Base-by-base conservation (phyloP, 345 rosid genomes). In the Melaleuca alternifolia region DNA sequence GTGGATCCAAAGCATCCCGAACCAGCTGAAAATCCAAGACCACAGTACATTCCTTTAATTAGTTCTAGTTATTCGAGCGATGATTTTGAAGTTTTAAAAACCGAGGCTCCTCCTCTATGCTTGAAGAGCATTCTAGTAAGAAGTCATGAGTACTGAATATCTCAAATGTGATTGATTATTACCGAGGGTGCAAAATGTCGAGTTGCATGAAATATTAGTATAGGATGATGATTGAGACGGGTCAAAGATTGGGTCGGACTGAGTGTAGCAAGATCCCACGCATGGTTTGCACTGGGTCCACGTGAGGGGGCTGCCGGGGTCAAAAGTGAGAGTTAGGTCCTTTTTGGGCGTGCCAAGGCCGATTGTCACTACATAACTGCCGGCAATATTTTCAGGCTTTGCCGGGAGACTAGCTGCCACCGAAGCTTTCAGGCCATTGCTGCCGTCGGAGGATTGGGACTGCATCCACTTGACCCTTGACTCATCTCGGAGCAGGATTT, bases 271-370 rank as follows among this genome's bases (percentile, higher is more conserved):
- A 6, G 24, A 6, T 14, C 10, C 26, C 4, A 23, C 24, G 10
- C 91, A 88, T 2, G 92, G 91, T 51, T 86, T 50, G 61, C 91
- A 92, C 83, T 88, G 92, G 10, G 89, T 87, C 93, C 93, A 92
- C 16, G 90, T 88, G 10, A 90, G 28, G 54, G 51, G 89, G 83
- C 89, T 90, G 1, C 89, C 92, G 2, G 90, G 89, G 51, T 89
- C 90, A 7, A 91, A 85, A 9, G 75, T 15, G 51, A 91, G 89
- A 0, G 91, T 62, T 5, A 86, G 14, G 3, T 84, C 46, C 51
- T 65, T 82, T 44, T 33, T 33, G 1, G 91, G 93, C 0, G 91
- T 85, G 7, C 91, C 93, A 7, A 87, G 57, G 5, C 88, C 91
- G 18, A 89, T 65, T 1, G 87, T 87, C 15, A 89, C 86, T 48